These are phyloP conservation scores for Alternaria infectoria DNA, from an alignment of 2,329 filamentous ascomycete genomes.

Conservation along the genomic window DNA sequence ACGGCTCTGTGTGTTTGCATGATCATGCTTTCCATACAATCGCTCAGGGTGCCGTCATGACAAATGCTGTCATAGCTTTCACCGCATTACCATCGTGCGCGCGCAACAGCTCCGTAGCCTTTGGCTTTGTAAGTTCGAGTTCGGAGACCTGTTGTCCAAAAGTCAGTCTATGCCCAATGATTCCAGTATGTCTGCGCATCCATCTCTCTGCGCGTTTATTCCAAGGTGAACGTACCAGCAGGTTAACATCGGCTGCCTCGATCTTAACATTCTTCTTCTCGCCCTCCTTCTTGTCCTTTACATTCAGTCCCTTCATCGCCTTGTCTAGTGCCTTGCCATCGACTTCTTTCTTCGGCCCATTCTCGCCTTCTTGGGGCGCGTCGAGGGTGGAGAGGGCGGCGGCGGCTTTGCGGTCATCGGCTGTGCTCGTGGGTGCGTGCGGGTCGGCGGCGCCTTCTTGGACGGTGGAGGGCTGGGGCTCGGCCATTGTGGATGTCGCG, in stretches of 20 bases:
- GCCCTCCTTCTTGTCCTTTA: constrained; percentile 49
- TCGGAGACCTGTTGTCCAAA: constrained; percentile 60
- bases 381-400: constrained; percentile 76
- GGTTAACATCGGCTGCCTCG: constrained; percentile 71
- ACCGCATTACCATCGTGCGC: constrained; percentile 73
- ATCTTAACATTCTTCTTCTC: constrained; percentile 69
- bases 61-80: constrained; percentile 69
- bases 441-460: constrained; percentile 65
- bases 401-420: constrained; percentile 79
- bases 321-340: constrained; percentile 74
- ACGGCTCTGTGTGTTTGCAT: neutral
- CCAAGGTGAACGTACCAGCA: constrained; percentile 64
- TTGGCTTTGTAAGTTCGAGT: constrained; percentile 72
- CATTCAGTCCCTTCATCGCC: constrained; percentile 69
- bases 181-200: neutral
- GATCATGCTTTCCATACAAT: neutral
- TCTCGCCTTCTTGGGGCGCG: constrained; percentile 57
- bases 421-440: constrained; percentile 58
- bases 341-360: constrained; percentile 62
- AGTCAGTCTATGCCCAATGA: constrained; percentile 4
- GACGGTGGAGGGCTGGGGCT: constrained; percentile 63
- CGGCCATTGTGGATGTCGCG: constrained; percentile 59
- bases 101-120: constrained; percentile 77
- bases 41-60: constrained; percentile 39
- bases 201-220: constrained; percentile 15